Conservation (phyloP, 768 basidiomycete species). For the Agaricus subrufescens region DNA sequence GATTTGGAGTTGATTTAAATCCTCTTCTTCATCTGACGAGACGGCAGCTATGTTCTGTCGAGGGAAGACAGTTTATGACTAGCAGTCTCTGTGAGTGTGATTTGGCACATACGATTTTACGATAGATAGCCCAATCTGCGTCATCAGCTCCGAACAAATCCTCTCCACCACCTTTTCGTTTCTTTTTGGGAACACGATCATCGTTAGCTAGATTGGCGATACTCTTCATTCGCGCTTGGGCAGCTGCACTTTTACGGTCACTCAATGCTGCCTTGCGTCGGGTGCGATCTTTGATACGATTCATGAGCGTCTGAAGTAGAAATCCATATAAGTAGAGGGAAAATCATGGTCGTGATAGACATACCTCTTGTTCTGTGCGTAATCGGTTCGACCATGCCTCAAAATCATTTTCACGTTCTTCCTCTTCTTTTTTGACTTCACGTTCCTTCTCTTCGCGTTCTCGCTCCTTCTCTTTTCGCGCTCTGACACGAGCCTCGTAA, state of each 20-base stretch:
- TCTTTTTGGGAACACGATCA: conserved; percentile 77
- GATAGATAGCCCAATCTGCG: conserved; percentile 96
- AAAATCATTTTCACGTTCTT: conserved; percentile 69
- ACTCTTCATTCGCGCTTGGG: conserved; percentile 90
- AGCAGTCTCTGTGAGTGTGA: not conserved
- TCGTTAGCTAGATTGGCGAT: conserved; percentile 91
- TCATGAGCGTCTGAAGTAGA: conserved; percentile 60
- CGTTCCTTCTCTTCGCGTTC: conserved; percentile 71
- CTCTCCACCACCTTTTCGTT: conserved; percentile 80
- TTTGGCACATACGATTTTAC: conserved; percentile 71
- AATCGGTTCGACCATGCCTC: conserved; percentile 70
- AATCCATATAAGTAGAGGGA: not conserved
- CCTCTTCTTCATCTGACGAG: conserved; percentile 91
- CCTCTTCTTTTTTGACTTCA: conserved; percentile 71
- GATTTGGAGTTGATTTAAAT: conserved; percentile 60
- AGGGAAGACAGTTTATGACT: not conserved
- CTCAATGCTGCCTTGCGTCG: conserved; percentile 75
- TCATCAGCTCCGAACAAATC: conserved; percentile 93
- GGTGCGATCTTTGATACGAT: conserved; percentile 79
- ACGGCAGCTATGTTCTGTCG: conserved; percentile 60
- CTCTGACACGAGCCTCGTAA: conserved; percentile 83
- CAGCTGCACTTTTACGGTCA: conserved; percentile 91
- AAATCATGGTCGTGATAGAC: not conserved
- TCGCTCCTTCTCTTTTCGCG: conserved; percentile 81
- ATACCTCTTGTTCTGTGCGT: conserved; percentile 77